phyloP scores from a whole-genome alignment of 2,329 filamentous ascomycete genomes.

The Pseudovirgaria hyperparasitica region DNA sequence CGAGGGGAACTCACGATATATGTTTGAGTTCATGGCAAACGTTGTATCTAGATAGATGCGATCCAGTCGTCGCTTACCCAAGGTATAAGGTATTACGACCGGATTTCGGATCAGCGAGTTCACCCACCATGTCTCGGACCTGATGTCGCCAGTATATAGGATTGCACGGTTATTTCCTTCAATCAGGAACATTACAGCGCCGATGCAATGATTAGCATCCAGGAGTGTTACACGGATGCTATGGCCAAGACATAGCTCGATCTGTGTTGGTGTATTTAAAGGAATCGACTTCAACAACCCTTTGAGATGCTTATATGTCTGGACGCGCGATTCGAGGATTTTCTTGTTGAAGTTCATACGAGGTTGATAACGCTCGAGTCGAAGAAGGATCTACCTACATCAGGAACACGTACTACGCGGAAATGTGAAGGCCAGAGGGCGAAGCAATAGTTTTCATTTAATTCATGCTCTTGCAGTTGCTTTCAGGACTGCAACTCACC shows the following conservation, averaged over 20 bases:
- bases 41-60: constrained; percentile 86
- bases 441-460: too few relatives aligned
- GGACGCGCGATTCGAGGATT: constrained; percentile 59
- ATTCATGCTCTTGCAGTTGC: too few relatives aligned
- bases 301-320: constrained; percentile 64
- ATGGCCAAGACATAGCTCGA: constrained; percentile 59
- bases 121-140: constrained; percentile 80
- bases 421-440: too few relatives aligned
- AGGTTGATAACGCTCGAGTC: constrained; percentile 65
- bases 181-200: constrained; percentile 85
- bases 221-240: constrained; percentile 72
- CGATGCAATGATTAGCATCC: constrained; percentile 84
- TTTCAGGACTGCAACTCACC: too few relatives aligned
- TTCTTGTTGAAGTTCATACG: constrained; percentile 71
- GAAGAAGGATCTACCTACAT: constrained; percentile 52
- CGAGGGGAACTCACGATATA: constrained; percentile 41
- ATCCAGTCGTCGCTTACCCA: constrained; percentile 42
- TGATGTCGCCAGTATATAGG: constrained; percentile 80
- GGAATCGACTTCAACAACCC: constrained; percentile 69
- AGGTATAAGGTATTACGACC: constrained; percentile 58
- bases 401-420: too few relatives aligned
- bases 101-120: constrained; percentile 60
- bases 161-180: constrained; percentile 60
- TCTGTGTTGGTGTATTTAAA: constrained; percentile 61
- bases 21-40: constrained; percentile 43